phyloP scores from a whole-genome alignment of 164 flowering plant species.

The Magnolia kwangsiensis region DNA sequence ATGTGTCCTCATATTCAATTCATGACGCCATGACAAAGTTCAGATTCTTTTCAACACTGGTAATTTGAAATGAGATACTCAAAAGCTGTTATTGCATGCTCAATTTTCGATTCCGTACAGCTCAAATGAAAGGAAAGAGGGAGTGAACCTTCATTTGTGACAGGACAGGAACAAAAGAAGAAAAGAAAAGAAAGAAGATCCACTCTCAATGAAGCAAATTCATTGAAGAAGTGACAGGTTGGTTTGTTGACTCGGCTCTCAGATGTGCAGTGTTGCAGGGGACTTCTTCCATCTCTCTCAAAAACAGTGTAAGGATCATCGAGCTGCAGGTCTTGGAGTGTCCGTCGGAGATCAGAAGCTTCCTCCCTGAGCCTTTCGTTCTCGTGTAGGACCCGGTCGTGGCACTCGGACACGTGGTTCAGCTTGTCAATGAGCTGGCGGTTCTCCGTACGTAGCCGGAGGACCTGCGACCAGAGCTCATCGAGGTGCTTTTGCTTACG shows the following conservation, averaged over 20 bases:
- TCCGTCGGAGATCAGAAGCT: slow-evolving; percentile 58
- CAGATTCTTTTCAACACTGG: background rate
- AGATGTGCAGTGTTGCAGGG: slow-evolving; percentile 44
- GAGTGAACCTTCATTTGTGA: slow-evolving; percentile 10
- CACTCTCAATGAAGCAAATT: slow-evolving; percentile 29
- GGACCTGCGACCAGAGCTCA: slow-evolving; percentile 88
- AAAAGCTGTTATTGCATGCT: slow-evolving; percentile 20
- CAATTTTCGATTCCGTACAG: slow-evolving; percentile 15
- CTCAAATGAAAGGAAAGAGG: slow-evolving; percentile 6
- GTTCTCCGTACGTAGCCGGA: slow-evolving; percentile 75
- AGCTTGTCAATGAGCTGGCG: slow-evolving; percentile 76
- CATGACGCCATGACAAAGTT: background rate
- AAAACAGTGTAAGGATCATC: slow-evolving; percentile 36
- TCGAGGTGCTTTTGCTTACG: slow-evolving; percentile 89
- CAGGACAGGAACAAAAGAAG: background rate
- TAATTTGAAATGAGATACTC: slow-evolving; percentile 7
- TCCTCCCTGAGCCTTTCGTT: slow-evolving; percentile 71
- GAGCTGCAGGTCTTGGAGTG: slow-evolving; percentile 51
- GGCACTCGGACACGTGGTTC: slow-evolving; percentile 57
- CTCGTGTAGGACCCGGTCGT: slow-evolving; percentile 58
- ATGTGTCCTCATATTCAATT: too few species aligned
- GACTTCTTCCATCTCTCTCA: slow-evolving; percentile 46
- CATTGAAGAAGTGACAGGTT: slow-evolving; percentile 34
- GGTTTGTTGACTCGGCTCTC: slow-evolving; percentile 43
- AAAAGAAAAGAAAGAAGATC: background rate